Evolutionary conservation across 345 rosid species (phyloP).

Genomic region (Camelina hispida): DNA sequence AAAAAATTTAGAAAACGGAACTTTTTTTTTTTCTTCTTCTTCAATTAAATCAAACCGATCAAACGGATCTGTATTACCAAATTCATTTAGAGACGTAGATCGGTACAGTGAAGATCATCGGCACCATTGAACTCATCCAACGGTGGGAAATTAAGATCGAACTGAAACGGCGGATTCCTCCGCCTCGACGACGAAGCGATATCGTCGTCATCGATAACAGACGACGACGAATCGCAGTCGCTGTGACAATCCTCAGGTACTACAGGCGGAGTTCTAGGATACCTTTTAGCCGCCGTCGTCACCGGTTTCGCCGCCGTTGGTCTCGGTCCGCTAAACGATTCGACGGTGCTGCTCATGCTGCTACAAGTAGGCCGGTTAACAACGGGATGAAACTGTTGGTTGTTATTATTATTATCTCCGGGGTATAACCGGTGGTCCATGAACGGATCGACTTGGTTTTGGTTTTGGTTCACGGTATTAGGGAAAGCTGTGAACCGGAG

Average conservation of each 20-base stretch:
- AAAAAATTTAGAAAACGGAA: too few species aligned
- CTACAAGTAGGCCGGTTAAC: constrained; percentile 73
- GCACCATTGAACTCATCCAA: constrained; percentile 58
- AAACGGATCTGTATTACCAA: constrained; percentile 29
- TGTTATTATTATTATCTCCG: neutral
- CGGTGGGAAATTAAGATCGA: constrained; percentile 89
- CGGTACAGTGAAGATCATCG: constrained; percentile 76
- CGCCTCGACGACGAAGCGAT: constrained; percentile 57
- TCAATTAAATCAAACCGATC: constrained; percentile 2
- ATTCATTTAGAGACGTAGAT: constrained; percentile 68
- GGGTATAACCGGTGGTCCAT: constrained; percentile 53
- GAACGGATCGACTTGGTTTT: constrained; percentile 40
- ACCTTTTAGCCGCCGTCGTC: constrained; percentile 32
- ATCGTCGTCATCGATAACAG: constrained; percentile 66
- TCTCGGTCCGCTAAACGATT: constrained; percentile 87
- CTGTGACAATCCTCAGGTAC: constrained; percentile 86
- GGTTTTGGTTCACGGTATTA: neutral
- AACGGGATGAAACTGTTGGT: constrained; percentile 2
- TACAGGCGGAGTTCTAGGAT: constrained; percentile 66
- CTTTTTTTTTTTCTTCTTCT: neutral
- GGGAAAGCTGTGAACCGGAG: constrained; percentile 14
- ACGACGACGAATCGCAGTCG: constrained; percentile 90
- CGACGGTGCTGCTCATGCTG: constrained; percentile 95
- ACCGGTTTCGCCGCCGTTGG: constrained; percentile 1
- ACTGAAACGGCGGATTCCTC: constrained; percentile 51